Conservation (phyloP, 805 yeast species). For the Candida qinlingensis region DNA sequence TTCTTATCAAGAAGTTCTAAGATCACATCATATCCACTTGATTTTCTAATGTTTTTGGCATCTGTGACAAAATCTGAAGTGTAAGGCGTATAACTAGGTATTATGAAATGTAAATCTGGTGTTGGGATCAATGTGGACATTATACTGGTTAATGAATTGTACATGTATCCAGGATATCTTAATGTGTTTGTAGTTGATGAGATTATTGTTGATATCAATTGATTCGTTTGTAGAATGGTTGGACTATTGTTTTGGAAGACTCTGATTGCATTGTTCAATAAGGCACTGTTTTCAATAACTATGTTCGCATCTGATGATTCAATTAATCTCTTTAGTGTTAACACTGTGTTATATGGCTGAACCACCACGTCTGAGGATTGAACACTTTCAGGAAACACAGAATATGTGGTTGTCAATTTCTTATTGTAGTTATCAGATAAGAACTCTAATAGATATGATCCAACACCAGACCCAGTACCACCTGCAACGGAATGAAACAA, state of each 20-base stretch:
- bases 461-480: slow-evolving; percentile 97
- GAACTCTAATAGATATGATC: slow-evolving; percentile 73
- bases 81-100: slow-evolving; percentile 74
- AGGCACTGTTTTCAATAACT: slow-evolving; percentile 89
- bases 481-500: slow-evolving; percentile 94
- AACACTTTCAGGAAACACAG: slow-evolving; percentile 75
- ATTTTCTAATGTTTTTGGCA: slow-evolving; percentile 55
- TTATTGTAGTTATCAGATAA: slow-evolving; percentile 78
- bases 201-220: slow-evolving; percentile 77
- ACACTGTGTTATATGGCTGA: slow-evolving; percentile 88
- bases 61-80: slow-evolving; percentile 59
- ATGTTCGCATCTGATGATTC: slow-evolving; percentile 82
- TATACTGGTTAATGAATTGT: slow-evolving; percentile 77
- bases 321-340: slow-evolving; percentile 75
- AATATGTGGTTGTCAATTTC: slow-evolving; percentile 77
- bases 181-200: slow-evolving; percentile 82
- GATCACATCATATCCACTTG: slow-evolving; percentile 81
- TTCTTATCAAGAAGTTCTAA: slow-evolving; percentile 77
- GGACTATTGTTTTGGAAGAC: slow-evolving; percentile 53
- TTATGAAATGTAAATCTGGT: slow-evolving; percentile 72
- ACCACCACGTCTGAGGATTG: slow-evolving; percentile 95
- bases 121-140: slow-evolving; percentile 80
- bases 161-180: slow-evolving; percentile 88
- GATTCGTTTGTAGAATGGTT: slow-evolving; percentile 68
- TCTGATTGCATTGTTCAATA: slow-evolving; percentile 64